phyloP scores from a whole-genome alignment of 352 stramenopile genomes.

The Globisporangium heterothallicum region DNA sequence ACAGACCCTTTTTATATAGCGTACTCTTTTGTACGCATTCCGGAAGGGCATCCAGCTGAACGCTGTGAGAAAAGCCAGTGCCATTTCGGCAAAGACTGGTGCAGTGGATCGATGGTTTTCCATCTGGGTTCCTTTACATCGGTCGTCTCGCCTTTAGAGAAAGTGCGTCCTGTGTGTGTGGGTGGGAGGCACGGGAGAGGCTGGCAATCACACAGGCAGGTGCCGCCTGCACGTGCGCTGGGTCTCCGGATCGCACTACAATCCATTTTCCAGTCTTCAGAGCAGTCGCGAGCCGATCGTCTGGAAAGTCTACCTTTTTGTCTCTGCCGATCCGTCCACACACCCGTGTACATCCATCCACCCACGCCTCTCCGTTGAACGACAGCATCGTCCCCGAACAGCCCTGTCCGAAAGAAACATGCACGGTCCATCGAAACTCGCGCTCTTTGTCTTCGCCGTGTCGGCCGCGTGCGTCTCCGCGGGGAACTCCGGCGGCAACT shows the following conservation, averaged over 20 bases:
- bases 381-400: no score
- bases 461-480: conserved; percentile 9
- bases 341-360: no score
- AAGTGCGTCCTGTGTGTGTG: conserved; percentile 3
- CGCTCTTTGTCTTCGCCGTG: conserved; percentile 11
- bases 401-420: neutral
- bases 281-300: conserved; percentile 10
- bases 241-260: conserved; percentile 8
- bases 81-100: conserved; percentile 12
- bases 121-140: conserved; percentile 5
- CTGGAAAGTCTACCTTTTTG: conserved; percentile 5
- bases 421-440: conserved; percentile 15
- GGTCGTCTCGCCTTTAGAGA: conserved; percentile 4
- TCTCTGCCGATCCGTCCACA: no score
- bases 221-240: neutral
- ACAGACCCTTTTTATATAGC: neutral
- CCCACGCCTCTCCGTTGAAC: no score
- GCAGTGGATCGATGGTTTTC: no score
- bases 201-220: no score
- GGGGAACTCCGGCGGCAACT: conserved; percentile 2
- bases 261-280: conserved; percentile 25
- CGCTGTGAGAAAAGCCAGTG: conserved; percentile 2
- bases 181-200: neutral
- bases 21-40: neutral
- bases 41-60: neutral